phyloP scores from a whole-genome alignment of 306 rosid species.

The Glycine latifolia region DNA sequence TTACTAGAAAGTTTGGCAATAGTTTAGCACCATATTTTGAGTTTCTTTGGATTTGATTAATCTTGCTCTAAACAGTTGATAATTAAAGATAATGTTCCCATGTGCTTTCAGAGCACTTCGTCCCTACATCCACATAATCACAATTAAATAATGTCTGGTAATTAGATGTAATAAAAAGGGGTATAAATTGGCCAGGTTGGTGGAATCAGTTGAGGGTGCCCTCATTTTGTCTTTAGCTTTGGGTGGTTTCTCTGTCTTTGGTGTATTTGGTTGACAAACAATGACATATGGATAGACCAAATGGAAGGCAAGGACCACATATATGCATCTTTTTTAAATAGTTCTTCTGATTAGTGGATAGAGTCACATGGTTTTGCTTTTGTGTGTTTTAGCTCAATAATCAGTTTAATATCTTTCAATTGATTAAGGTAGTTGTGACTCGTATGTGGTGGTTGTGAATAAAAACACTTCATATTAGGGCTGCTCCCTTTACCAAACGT shows the following conservation, averaged over 20 bases:
- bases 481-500: conserved; percentile 50
- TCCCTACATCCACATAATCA: conserved; percentile 55
- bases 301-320: conserved; percentile 70
- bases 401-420: conserved; percentile 43
- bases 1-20: conserved; percentile 12
- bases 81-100: conserved; percentile 53
- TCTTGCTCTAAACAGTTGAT: conserved; percentile 32
- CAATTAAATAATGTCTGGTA: conserved; percentile 46
- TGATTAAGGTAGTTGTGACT: conserved; percentile 54
- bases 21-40: conserved; percentile 20
- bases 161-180: conserved; percentile 44
- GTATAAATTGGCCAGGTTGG: conserved; percentile 62
- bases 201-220: conserved; percentile 66
- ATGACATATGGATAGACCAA: conserved; percentile 61
- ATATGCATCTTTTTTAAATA: conserved; percentile 38
- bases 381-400: conserved; percentile 38
- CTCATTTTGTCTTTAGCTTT: conserved; percentile 79
- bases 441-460: conserved; percentile 54
- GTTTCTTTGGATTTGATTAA: conserved; percentile 32
- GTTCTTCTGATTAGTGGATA: conserved; percentile 49
- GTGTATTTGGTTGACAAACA: conserved; percentile 67
- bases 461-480: conserved; percentile 44
- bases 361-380: conserved; percentile 67
- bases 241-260: conserved; percentile 73
- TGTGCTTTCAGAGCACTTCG: conserved; percentile 55